A percentile compares a stretch with the other conserved stretches of the same genome.
phyloP scores from a whole-genome alignment of 2,329 filamentous ascomycete genomes.

The Arthrobotrys musiformis region DNA sequence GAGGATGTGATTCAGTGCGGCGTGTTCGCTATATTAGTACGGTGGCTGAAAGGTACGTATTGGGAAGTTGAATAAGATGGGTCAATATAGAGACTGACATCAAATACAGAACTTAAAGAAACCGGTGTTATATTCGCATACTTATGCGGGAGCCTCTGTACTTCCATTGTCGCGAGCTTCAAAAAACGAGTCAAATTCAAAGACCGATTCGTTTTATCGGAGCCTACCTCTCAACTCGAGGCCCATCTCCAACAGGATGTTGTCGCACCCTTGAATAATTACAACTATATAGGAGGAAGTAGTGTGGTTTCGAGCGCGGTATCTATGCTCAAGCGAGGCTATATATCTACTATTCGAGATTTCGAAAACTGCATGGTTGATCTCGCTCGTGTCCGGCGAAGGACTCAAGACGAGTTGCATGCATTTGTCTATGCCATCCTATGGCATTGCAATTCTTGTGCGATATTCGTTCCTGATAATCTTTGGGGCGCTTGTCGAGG shows the following conservation, averaged over 20 bases:
- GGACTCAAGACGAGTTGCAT: conserved; percentile 43
- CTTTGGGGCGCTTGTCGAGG: conserved; percentile 33
- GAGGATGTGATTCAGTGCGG: conserved; percentile 46
- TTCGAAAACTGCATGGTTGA: conserved; percentile 47
- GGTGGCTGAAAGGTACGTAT: conserved; percentile 51
- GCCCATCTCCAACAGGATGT: conserved; percentile 42
- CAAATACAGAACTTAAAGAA: conserved; percentile 36
- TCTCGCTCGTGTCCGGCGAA: conserved; percentile 34
- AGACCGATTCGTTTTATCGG: not conserved
- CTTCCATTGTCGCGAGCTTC: conserved; percentile 40
- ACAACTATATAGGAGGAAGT: conserved; percentile 32
- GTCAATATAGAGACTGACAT: conserved; percentile 16
- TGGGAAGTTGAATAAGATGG: not conserved
- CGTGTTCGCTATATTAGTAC: conserved; percentile 43
- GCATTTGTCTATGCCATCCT: conserved; percentile 47
- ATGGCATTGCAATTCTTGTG: conserved; percentile 54
- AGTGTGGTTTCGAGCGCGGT: conserved; percentile 38
- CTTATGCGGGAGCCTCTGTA: conserved; percentile 42
- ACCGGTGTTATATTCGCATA: conserved; percentile 55
- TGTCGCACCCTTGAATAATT: conserved; percentile 24
- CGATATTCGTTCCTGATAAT: conserved; percentile 50
- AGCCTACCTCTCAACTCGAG: conserved; percentile 25
- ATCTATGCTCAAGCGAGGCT: conserved; percentile 37
- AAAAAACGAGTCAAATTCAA: conserved; percentile 52
- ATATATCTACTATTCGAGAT: conserved; percentile 46